Evolutionary conservation across 495 filamentous ascomycete species (phyloP).

Genomic region (Penicillium roqueforti): DNA sequence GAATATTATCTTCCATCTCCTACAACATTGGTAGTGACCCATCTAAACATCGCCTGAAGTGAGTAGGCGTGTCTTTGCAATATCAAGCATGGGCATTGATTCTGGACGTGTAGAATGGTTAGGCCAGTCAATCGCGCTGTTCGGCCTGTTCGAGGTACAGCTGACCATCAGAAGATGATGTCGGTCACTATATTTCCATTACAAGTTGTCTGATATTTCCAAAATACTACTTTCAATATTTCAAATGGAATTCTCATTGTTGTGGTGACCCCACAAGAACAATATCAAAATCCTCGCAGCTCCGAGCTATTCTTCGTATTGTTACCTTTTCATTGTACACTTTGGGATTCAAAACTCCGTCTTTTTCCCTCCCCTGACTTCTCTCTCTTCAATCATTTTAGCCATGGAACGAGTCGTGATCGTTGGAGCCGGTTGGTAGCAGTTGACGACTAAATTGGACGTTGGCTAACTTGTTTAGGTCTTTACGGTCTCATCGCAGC

Average conservation of each 20-base stretch:
- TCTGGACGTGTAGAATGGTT: too few relatives aligned
- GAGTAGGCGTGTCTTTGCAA: too few relatives aligned
- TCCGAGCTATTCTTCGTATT: not conserved
- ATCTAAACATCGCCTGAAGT: too few relatives aligned
- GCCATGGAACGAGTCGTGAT: conserved; percentile 24
- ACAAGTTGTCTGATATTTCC: too few relatives aligned
- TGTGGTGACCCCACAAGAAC: conserved; percentile 12
- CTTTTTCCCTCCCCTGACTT: not conserved
- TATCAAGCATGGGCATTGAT: too few relatives aligned
- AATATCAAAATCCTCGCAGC: conserved; percentile 10
- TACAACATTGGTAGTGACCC: too few relatives aligned
- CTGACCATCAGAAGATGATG: too few relatives aligned
- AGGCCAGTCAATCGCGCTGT: too few relatives aligned
- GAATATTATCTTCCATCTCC: too few relatives aligned
- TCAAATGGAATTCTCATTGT: not conserved
- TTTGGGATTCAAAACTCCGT: not conserved
- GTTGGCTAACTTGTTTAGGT: conserved; percentile 12
- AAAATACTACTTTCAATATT: not conserved
- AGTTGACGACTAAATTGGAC: not conserved
- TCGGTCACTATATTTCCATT: too few relatives aligned
- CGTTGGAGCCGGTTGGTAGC: conserved; percentile 21
- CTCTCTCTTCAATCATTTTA: not conserved
- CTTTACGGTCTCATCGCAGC: conserved; percentile 54
- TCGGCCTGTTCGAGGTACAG: too few relatives aligned
- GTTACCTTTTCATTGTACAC: conserved; percentile 1